A percentile compares a stretch with the other conserved stretches of the same genome.
Conservation (phyloP, 2,329 filamentous ascomycete species). For the Sclerotinia sclerotiorum region DNA sequence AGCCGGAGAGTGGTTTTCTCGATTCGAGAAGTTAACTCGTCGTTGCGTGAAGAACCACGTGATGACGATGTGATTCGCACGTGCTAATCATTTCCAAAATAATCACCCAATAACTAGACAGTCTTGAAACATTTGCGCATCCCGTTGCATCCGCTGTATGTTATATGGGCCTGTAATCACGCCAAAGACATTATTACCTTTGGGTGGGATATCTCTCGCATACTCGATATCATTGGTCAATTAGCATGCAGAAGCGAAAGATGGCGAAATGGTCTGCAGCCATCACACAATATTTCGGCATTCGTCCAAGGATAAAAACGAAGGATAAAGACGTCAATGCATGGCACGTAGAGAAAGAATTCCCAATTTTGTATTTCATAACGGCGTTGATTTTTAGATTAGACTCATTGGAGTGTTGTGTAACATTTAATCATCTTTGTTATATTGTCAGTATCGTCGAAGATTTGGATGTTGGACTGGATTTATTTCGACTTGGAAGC, state of each 20-base stretch:
- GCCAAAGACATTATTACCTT: background rate
- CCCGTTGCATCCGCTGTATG: background rate
- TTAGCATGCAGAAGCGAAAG: conserved; percentile 1
- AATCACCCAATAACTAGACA: background rate
- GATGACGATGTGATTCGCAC: background rate
- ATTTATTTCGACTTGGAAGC: conserved; percentile 13
- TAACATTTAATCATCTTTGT: background rate
- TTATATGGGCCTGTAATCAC: conserved; percentile 15
- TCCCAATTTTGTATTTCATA: background rate
- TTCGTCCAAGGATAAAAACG: background rate
- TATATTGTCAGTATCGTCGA: background rate
- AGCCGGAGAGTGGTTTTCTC: background rate
- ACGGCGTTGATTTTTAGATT: background rate
- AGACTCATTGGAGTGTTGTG: background rate
- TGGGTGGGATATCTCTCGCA: background rate
- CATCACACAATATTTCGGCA: conserved; percentile 19
- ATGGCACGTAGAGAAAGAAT: background rate
- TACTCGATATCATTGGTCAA: conserved; percentile 1
- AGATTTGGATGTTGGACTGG: conserved; percentile 15
- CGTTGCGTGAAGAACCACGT: background rate
- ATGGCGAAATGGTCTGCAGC: conserved; percentile 14
- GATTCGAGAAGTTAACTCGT: background rate
- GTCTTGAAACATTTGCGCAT: background rate
- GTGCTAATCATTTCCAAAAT: background rate
- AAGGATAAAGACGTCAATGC: conserved; percentile 5